phyloP scores from a whole-genome alignment of 768 basidiomycete species.

The Boletus rufocinnamomeus region DNA sequence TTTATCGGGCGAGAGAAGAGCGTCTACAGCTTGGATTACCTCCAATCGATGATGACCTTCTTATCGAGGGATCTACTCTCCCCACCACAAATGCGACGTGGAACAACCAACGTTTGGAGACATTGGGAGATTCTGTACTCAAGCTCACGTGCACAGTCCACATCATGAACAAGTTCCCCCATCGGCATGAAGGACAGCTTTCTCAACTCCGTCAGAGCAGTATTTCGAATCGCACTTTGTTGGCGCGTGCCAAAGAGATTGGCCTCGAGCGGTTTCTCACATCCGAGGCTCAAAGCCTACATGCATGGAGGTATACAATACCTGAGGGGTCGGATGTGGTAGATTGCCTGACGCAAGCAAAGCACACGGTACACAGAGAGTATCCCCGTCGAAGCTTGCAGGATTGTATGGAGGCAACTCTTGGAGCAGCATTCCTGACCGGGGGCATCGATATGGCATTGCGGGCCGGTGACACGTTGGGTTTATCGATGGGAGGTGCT shows the following conservation, averaged over 20 bases:
- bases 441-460: constrained; percentile 76
- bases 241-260: constrained; percentile 63
- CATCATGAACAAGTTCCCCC: constrained; percentile 72
- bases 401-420: constrained; percentile 85
- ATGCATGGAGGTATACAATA: constrained; percentile 59
- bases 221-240: constrained; percentile 72
- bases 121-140: constrained; percentile 82
- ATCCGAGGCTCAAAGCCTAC: constrained; percentile 53
- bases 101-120: constrained; percentile 86
- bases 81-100: constrained; percentile 64
- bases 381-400: constrained; percentile 74
- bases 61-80: constrained; percentile 76
- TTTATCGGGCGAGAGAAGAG: constrained; percentile 58
- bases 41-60: constrained; percentile 52
- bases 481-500: constrained; percentile 71
- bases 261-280: constrained; percentile 66
- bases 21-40: constrained; percentile 62
- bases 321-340: constrained; percentile 40
- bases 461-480: constrained; percentile 60
- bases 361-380: constrained; percentile 40
- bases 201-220: constrained; percentile 60
- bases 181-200: constrained; percentile 84
- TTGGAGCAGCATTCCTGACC: constrained; percentile 74
- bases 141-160: constrained; percentile 77
- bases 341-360: constrained; percentile 29